Percentiles rank a stretch among this genome's conserved stretches.
phyloP scores from a whole-genome alignment of 768 basidiomycete genomes.

The Tremella yokohamensis region DNA sequence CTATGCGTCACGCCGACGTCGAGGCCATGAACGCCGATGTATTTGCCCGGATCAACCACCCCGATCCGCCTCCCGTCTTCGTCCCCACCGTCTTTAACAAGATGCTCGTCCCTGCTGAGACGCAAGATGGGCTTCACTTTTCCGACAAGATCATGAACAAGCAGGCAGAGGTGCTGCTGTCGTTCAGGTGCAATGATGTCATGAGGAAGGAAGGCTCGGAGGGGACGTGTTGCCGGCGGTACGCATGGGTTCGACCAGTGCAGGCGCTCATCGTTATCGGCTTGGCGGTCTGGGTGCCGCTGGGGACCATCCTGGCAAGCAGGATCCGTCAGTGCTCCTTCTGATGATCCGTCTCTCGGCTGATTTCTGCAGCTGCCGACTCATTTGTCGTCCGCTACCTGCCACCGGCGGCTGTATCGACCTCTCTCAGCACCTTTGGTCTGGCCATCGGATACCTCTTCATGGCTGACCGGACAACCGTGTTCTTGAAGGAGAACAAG shows the following conservation, averaged over 20 bases:
- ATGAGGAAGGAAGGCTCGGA: conserved; percentile 48
- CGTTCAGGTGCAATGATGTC: conserved; percentile 72
- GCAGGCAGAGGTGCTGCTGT: conserved; percentile 75
- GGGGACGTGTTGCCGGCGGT: conserved; percentile 76
- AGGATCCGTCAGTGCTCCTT: conserved; percentile 36
- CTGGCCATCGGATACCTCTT: conserved; percentile 66
- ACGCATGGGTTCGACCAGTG: conserved; percentile 61
- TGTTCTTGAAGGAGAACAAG: conserved; percentile 89
- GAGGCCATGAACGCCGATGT: conserved; percentile 89
- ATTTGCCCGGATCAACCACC: conserved; percentile 60
- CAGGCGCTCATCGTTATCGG: conserved; percentile 42
- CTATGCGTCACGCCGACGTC: conserved; percentile 73
- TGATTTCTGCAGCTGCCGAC: conserved; percentile 19
- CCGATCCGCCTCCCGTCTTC: conserved; percentile 54
- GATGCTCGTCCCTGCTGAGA: conserved; percentile 69
- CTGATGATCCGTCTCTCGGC: neutral
- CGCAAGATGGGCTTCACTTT: conserved; percentile 82
- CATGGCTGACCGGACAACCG: conserved; percentile 74
- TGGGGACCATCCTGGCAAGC: conserved; percentile 52
- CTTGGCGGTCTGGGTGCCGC: conserved; percentile 55
- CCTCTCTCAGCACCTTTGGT: conserved; percentile 64
- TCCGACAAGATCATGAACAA: conserved; percentile 60
- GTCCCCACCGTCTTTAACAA: conserved; percentile 76
- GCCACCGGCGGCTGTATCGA: conserved; percentile 37
- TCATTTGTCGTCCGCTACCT: conserved; percentile 29